Evolutionary conservation across 192 early-diverging fungal genomes (phyloP).

Genomic region (Jimgerdemannia flammicorona): DNA sequence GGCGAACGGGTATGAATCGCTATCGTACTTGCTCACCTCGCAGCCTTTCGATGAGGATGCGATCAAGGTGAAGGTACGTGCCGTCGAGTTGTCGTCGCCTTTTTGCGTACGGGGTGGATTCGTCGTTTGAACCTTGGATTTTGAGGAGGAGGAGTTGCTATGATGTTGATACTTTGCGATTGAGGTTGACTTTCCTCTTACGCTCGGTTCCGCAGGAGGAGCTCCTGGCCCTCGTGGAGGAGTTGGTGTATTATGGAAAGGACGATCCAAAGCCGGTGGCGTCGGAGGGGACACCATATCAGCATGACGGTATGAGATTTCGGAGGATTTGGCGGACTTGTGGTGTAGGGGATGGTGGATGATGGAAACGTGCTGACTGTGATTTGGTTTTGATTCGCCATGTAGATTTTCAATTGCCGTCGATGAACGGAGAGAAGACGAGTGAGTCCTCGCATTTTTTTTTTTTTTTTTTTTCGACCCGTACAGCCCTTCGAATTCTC

Average conservation of each 20-base stretch:
- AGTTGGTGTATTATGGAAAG: slow-evolving; percentile 46
- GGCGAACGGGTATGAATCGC: slow-evolving; percentile 38
- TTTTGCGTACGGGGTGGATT: background rate
- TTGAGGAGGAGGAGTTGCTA: no score
- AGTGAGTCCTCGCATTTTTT: background rate
- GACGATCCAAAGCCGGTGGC: slow-evolving; percentile 31
- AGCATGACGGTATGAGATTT: slow-evolving; percentile 44
- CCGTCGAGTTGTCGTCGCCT: background rate
- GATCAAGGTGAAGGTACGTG: slow-evolving; percentile 36
- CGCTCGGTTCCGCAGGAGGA: background rate
- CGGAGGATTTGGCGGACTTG: background rate
- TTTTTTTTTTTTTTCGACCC: background rate
- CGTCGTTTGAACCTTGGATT: background rate
- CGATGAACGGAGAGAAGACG: background rate
- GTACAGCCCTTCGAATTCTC: background rate
- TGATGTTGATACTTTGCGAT: no score
- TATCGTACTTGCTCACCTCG: slow-evolving; percentile 33
- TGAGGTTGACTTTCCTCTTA: no score
- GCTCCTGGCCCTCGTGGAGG: slow-evolving; percentile 24
- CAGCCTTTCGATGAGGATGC: slow-evolving; percentile 38
- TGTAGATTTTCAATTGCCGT: background rate
- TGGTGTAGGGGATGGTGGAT: no score
- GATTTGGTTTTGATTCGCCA: background rate
- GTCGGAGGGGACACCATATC: slow-evolving; percentile 46
- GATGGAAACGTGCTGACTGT: background rate